These are phyloP conservation scores for Cardamine chenopodiifolia DNA, from an alignment of 345 rosid genomes.

Conservation along the genomic window DNA sequence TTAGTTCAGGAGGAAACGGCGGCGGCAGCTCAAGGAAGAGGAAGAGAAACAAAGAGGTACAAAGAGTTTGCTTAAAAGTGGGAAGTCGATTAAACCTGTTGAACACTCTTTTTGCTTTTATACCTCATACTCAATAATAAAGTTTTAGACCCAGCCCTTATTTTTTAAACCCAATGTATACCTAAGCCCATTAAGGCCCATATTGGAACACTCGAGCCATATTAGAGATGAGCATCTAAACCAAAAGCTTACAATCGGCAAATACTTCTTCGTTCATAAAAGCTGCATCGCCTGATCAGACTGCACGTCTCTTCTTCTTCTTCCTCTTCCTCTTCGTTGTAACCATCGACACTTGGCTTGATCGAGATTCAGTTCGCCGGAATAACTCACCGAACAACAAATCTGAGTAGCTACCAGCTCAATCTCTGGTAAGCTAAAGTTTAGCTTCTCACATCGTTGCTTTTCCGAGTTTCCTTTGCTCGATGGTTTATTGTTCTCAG, in stretches of 20 bases:
- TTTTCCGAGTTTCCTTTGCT: slow-evolving; percentile 15
- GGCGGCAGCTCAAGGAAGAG: slow-evolving; percentile 37
- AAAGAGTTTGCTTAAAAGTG: slow-evolving; percentile 23
- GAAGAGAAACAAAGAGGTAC: slow-evolving; percentile 21
- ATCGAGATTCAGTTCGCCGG: slow-evolving; percentile 39
- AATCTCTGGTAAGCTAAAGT: slow-evolving; percentile 36
- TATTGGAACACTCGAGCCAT: slow-evolving; percentile 1
- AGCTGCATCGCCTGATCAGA: slow-evolving; percentile 48
- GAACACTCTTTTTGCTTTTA: neutral
- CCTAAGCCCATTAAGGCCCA: neutral
- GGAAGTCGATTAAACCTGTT: slow-evolving; percentile 35
- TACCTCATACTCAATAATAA: neutral
- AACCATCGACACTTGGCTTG: slow-evolving; percentile 30
- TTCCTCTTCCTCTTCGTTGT: slow-evolving; percentile 39
- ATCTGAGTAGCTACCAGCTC: slow-evolving; percentile 39
- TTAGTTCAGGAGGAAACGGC: slow-evolving; percentile 39
- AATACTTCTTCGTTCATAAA: slow-evolving; percentile 35
- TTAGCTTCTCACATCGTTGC: slow-evolving; percentile 25
- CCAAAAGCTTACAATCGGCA: slow-evolving; percentile 20
- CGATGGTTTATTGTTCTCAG: slow-evolving; percentile 15
- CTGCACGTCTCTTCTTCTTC: slow-evolving; percentile 38
- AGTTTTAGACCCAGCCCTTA: neutral
- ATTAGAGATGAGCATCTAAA: slow-evolving; percentile 19
- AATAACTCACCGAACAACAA: neutral
- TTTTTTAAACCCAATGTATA: neutral